A percentile compares a stretch with the other conserved stretches of the same genome.
These are phyloP conservation scores for Pythium catenulatum DNA, from an alignment of 352 stramenopile genomes.

Conservation along the genomic window DNA sequence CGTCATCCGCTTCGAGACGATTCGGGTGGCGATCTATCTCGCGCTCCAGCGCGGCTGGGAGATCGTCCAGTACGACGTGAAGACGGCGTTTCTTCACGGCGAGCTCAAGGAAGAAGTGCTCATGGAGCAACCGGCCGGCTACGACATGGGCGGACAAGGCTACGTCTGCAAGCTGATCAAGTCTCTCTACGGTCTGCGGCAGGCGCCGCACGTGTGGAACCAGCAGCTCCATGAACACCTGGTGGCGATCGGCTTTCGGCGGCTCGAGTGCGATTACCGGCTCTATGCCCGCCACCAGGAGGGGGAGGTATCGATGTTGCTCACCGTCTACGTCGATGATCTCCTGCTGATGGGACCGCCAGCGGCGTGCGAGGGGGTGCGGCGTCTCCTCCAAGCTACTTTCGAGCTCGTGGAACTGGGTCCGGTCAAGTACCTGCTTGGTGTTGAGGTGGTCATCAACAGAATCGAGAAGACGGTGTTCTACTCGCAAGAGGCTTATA, in stretches of 20 bases:
- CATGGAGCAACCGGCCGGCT: constrained; percentile 21
- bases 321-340: constrained; percentile 26
- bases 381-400: background rate
- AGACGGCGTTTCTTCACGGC: constrained; percentile 54
- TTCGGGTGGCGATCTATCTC: background rate
- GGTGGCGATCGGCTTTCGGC: background rate
- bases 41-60: constrained; percentile 21
- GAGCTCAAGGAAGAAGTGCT: constrained; percentile 35
- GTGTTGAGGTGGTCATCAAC: too few relatives aligned
- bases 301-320: constrained; percentile 5
- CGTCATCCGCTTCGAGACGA: constrained; percentile 31
- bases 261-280: background rate
- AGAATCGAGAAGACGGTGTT: too few relatives aligned
- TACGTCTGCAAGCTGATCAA: constrained; percentile 5
- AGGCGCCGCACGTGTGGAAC: constrained; percentile 37
- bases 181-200: constrained; percentile 34
- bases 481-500: too few relatives aligned
- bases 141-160: background rate
- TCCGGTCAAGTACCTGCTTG: background rate
- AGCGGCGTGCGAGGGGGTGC: background rate
- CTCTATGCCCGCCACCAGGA: background rate
- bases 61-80: constrained; percentile 57
- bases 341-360: constrained; percentile 7
- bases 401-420: background rate
- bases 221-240: constrained; percentile 6